Conservation (phyloP, 208 protist genomes). For the Lotmaria passim region DNA sequence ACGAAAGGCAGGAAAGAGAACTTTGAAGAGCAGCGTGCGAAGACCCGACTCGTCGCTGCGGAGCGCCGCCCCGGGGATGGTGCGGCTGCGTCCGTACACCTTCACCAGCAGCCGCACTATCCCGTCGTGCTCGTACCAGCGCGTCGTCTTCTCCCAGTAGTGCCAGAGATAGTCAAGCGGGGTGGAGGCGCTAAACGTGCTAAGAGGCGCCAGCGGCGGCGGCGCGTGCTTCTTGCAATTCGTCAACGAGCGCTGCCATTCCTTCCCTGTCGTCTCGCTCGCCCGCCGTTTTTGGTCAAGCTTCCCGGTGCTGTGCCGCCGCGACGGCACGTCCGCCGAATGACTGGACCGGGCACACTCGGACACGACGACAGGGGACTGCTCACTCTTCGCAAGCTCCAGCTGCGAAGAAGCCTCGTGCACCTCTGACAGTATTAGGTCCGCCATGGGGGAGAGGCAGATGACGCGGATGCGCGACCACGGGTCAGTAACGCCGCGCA, state of each 20-base stretch:
- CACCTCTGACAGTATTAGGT: conserved; percentile 33
- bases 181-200: conserved; percentile 14
- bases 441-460: conserved; percentile 26
- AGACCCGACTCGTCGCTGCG: conserved; percentile 31
- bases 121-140: conserved; percentile 41
- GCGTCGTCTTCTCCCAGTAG: conserved; percentile 22
- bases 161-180: conserved; percentile 28
- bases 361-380: background rate
- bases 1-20: conserved; percentile 54
- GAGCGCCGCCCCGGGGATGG: conserved; percentile 19
- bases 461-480: conserved; percentile 67
- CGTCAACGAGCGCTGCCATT: background rate
- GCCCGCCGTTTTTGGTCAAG: background rate
- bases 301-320: conserved; percentile 5
- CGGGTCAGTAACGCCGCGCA: conserved; percentile 69
- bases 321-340: background rate
- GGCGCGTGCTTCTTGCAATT: background rate
- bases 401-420: conserved; percentile 14
- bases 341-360: background rate
- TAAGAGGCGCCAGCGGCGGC: background rate
- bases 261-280: background rate
- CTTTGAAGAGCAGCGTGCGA: conserved; percentile 41
- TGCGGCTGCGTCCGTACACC: conserved; percentile 25
- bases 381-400: background rate
- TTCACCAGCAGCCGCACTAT: conserved; percentile 32